These are phyloP conservation scores for Salix dunnii DNA, from an alignment of 345 rosid genomes.

Conservation along the genomic window DNA sequence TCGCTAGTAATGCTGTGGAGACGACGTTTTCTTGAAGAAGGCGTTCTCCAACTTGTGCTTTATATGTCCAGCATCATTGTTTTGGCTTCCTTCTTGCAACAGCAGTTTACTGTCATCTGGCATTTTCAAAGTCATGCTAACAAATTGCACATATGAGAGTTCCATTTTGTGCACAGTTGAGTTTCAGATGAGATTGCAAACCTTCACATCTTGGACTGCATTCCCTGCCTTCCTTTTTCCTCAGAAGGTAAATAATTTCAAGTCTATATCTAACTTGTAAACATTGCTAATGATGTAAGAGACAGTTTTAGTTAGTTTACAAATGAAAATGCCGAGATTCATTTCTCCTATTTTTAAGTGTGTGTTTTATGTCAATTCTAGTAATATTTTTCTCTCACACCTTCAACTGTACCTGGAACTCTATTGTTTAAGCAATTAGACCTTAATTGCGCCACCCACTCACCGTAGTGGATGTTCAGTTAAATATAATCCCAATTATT, in stretches of 20 bases:
- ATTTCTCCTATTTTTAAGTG: not conserved
- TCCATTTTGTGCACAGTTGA: conserved; percentile 26
- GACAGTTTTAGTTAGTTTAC: conserved; percentile 6
- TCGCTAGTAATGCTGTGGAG: conserved; percentile 9
- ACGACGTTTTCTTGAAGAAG: conserved; percentile 29
- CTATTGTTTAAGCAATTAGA: not conserved
- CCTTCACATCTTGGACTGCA: conserved; percentile 26
- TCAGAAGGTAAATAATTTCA: conserved; percentile 38
- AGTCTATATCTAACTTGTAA: conserved; percentile 21
- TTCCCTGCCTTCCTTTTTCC: conserved; percentile 47
- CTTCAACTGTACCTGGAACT: not conserved
- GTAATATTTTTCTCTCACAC: not conserved
- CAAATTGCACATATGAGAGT: conserved; percentile 34
- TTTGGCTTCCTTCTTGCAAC: conserved; percentile 10
- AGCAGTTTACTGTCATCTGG: conserved; percentile 22
- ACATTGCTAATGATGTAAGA: conserved; percentile 14
- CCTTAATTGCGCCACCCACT: not conserved
- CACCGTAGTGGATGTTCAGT: not conserved
- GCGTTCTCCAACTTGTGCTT: conserved; percentile 21
- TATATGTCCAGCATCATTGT: conserved; percentile 13
- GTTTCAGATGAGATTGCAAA: conserved; percentile 27
- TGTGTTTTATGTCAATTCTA: not conserved
- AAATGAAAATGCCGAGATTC: not conserved
- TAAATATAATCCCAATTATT: not conserved
- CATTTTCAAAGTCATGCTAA: conserved; percentile 21